Percentiles rank a stretch among this genome's conserved stretches.
phyloP scores from a whole-genome alignment of 352 stramenopile genomes.

The Pythium utonaiense region DNA sequence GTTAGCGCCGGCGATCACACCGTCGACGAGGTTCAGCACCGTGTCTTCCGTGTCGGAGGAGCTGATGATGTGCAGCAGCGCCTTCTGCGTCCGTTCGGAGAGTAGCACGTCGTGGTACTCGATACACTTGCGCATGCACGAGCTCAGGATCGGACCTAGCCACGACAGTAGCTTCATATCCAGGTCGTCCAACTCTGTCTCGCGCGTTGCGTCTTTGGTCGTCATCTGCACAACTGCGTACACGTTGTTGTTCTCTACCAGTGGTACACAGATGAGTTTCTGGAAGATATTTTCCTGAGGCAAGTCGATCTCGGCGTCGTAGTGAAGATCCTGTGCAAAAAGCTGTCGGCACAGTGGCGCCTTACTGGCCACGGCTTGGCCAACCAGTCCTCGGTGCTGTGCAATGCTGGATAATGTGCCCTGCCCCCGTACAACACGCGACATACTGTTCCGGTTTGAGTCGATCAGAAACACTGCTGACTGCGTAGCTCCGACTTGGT shows the following conservation, averaged over 20 bases:
- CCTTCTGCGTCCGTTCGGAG: conserved; percentile 80
- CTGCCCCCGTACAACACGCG: conserved; percentile 52
- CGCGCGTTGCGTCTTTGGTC: conserved; percentile 30
- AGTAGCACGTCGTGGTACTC: conserved; percentile 82
- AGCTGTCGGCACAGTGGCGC: conserved; percentile 32
- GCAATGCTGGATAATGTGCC: conserved; percentile 50
- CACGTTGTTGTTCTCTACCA: conserved; percentile 70
- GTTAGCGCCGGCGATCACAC: conserved; percentile 71
- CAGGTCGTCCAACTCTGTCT: conserved; percentile 49
- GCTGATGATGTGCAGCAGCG: conserved; percentile 82
- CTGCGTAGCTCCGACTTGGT: conserved; percentile 43
- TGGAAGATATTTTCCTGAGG: conserved; percentile 48
- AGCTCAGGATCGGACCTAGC: conserved; percentile 75
- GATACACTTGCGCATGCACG: conserved; percentile 84
- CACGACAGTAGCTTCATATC: conserved; percentile 76
- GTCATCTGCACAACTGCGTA: conserved; percentile 77
- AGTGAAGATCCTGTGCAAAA: conserved; percentile 44
- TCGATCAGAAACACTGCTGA: conserved; percentile 76
- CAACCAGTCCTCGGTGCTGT: conserved; percentile 49
- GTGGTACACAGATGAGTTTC: conserved; percentile 67
- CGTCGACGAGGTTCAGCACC: conserved; percentile 80
- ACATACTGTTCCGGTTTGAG: conserved; percentile 70
- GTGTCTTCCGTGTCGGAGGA: conserved; percentile 81
- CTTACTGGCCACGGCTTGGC: conserved; percentile 34
- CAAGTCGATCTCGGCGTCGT: conserved; percentile 70